Evolutionary conservation across 1,139 yeast species (phyloP), one percentile per base, ranked within the genome.

Genomic region (Suhomyces bokatorum): DNA sequence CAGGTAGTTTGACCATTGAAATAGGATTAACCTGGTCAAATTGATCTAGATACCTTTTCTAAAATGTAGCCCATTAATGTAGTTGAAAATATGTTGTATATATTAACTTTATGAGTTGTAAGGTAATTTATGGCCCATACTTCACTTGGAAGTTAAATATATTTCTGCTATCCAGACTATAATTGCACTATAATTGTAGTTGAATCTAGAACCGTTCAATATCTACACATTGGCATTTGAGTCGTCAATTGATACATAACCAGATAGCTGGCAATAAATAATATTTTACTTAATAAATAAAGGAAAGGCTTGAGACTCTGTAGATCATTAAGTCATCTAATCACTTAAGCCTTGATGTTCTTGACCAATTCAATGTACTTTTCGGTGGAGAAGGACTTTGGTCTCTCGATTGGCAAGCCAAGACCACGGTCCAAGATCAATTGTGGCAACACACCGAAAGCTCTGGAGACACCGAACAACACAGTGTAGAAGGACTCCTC

Each of bases 401-500:
- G 98, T 78, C 99, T 87, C 80, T 91, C 99, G 66, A 91, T 88
- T 62, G 99, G 89, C 70, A 87, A 70, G 66, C 98, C 99, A 56
- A 90, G 76, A 67, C 95, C 96, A 70, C 99, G 82, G 79, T 91
- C 98, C 74, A 91, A 85, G 70, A 91, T 89, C 75, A 91, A 81
- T 78, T 91, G 98, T 55, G 97, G 96, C 69, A 91, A 81, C 55
- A 93, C 97, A 78, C 99, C 99, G 56, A 93, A 83, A 47, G 98
- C 96, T 78, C 99, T 87, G 54, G 98, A 84, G 56, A 93, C 97
- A 81, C 98, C 99, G 71, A 93, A 93, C 67, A 91, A 81, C 45
- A 93, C 99, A 46, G 99, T 93, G 83, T 93, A 93, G 87, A 89
- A 93, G 46, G 95, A 84, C 62, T 90, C 87, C 78, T 93, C 96